Base-by-base conservation (phyloP, 345 rosid species). In the Populus ilicifolia region DNA sequence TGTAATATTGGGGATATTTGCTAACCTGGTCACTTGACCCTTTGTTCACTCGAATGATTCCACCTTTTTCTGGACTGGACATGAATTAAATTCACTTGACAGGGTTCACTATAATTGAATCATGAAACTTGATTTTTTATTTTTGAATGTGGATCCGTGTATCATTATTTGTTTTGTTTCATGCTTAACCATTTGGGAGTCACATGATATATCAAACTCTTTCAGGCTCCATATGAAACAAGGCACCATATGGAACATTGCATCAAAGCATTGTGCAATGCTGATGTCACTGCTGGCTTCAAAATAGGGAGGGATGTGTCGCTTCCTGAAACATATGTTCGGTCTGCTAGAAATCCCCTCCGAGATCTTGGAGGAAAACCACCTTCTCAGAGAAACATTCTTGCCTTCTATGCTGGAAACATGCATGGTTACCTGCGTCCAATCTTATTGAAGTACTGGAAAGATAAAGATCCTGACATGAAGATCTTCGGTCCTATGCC, bases 211-310 rank as follows among this genome's bases (percentile, higher is more conserved):
- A 33, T 74, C 63, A 36, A 21, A 9, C 10, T 72, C 70, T 82
- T 77, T 17, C 87, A 95, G 98, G 99, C 99, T 76, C 99, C 99
- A 18, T 95, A 91, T n/a, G 98, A 95, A 76, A 91, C 99, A 33
- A 89, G 98, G 80, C 98, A 90, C 84, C 99, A 95, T 82, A 95
- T 95, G 99, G 99, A 95, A 78, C 93, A 89, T 44, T 91, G 99
- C 86, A 89, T 95, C 76, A 95, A 93, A 85, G 97, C 98, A 56
- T 87, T 95, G 35, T 95, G 99, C 92, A 95, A 95, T 80, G 98
- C 99, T 2, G 99, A 94, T 61, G 84, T 91, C 14, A 94, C 96
- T 1, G 86, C 83, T 43, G 98, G 96, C 38, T 94, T 89, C 88
- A 94, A 94, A 85, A 85, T 94, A n/a, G 99, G 99, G 73, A 89